A percentile compares a stretch with the other conserved stretches of the same genome.
Evolutionary conservation across 108 stramenopile species (phyloP).

Genomic region (Licmophora abbreviata): DNA sequence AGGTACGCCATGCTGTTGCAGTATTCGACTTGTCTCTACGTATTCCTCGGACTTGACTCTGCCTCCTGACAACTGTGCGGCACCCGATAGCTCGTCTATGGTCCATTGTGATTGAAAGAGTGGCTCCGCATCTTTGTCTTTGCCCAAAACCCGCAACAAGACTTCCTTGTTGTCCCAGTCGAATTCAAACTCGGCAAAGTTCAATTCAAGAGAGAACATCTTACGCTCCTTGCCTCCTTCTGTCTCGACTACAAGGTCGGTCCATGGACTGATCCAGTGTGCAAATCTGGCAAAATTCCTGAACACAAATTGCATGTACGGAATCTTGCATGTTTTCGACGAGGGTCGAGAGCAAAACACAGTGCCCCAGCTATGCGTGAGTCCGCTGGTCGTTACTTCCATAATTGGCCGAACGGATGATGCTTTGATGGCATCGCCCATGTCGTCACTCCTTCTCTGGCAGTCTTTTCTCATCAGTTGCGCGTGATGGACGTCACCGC

Average conservation of each 20-base stretch:
- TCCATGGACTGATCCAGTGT: constrained; percentile 38
- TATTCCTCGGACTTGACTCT: too few relatives aligned
- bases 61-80: neutral
- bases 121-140: constrained; percentile 2
- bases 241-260: constrained; percentile 26
- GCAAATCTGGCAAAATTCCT: constrained; percentile 3
- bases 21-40: too few relatives aligned
- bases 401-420: constrained; percentile 27
- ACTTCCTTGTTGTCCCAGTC: constrained; percentile 21
- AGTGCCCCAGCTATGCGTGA: constrained; percentile 62
- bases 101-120: constrained; percentile 3
- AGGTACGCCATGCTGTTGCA: constrained; percentile 49
- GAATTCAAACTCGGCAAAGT: constrained; percentile 68
- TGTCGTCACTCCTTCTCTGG: too few relatives aligned
- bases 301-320: too few relatives aligned
- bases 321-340: too few relatives aligned
- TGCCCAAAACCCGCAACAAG: constrained; percentile 11
- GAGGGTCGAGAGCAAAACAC: constrained; percentile 19
- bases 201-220: constrained; percentile 43
- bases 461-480: constrained; percentile 69
- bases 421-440: too few relatives aligned
- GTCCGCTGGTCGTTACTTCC: constrained; percentile 67
- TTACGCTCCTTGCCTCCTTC: constrained; percentile 25
- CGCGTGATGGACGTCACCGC: constrained; percentile 76
- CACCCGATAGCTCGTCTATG: constrained; percentile 11